phyloP scores from a whole-genome alignment of 805 yeast genomes.

The Starmera pachycereana region DNA sequence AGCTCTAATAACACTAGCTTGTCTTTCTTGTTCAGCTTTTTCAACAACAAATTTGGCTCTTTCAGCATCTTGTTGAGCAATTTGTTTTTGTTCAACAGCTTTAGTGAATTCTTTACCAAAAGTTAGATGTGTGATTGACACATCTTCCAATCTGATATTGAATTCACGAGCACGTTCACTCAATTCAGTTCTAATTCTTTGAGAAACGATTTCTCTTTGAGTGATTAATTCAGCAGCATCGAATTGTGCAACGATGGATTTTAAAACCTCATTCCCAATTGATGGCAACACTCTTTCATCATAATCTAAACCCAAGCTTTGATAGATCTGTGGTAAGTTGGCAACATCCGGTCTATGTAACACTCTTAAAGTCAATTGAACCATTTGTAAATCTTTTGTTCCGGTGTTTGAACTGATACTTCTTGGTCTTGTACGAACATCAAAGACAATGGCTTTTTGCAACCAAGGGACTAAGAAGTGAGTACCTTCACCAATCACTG shows the following conservation, averaged over 20 bases:
- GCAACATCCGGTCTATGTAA: slow-evolving; percentile 88
- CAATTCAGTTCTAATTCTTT: slow-evolving; percentile 80
- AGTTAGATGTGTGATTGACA: slow-evolving; percentile 94
- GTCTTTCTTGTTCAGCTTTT: slow-evolving; percentile 94
- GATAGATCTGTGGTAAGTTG: slow-evolving; percentile 79
- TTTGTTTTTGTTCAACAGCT: slow-evolving; percentile 97
- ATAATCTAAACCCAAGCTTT: slow-evolving; percentile 84
- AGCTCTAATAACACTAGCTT: slow-evolving; percentile 90
- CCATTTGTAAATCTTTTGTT: slow-evolving; percentile 94
- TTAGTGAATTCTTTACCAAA: slow-evolving; percentile 95
- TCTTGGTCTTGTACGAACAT: slow-evolving; percentile 92
- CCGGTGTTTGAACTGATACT: slow-evolving; percentile 93
- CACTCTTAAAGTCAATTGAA: slow-evolving; percentile 84
- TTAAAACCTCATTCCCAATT: slow-evolving; percentile 84
- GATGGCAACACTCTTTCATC: slow-evolving; percentile 92
- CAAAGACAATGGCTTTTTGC: slow-evolving; percentile 82
- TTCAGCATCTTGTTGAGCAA: slow-evolving; percentile 99
- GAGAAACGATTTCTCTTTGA: slow-evolving; percentile 90
- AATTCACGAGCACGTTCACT: slow-evolving; percentile 78
- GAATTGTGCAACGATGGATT: slow-evolving; percentile 85
- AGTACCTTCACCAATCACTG: slow-evolving; percentile 94
- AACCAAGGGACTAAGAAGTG: slow-evolving; percentile 95
- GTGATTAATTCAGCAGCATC: slow-evolving; percentile 96
- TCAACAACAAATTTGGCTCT: slow-evolving; percentile 90
- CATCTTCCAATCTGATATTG: slow-evolving; percentile 88